Base-by-base conservation (phyloP, 2,329 filamentous ascomycete species). In the Pseudocercospora vitis region DNA sequence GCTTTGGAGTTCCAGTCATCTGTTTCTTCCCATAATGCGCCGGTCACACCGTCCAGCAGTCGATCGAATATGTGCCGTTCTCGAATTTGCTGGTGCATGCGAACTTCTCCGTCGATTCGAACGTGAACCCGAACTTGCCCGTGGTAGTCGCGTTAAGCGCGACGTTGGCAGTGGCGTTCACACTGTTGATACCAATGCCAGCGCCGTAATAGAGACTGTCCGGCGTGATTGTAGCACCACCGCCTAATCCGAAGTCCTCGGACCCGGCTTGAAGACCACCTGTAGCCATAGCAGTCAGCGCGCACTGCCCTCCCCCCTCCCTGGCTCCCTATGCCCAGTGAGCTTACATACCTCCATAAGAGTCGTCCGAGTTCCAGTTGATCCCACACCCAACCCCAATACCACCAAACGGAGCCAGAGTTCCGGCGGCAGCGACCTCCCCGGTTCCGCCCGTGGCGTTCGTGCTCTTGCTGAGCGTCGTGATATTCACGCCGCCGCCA, bases 211-310 rank as follows among this genome's bases (percentile, higher is more conserved):
- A 35, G 48, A 58, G 47, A 6, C 39, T 45, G 7, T 45, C 46
- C 3, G 56, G 49, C 16, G 40, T 52, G 32, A 58, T 55, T 9
- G 26, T 55, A 23, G 48, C 55, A 6, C 56, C 56, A 12, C 56
- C 52, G 16, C 56, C 56, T 12, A 58, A 50, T 9, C 56, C 56
- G 33, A 55, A 55, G 33, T 33, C 46, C 14, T 48, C 29, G 16
- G 52, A 52, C 12, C 56, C 56, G 18, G 49, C 56, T 45, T 53
- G 46, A 3, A 58, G 19, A 18, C 56, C 56, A 48, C 56, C 56
- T 58, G 19, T 9, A 39, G 7, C 2, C 14, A 11, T 4, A 23
- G n/a, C n/a, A n/a, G n/a, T 39, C 11, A 39, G 35, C 18, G 19
- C n/a, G n/a, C n/a, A n/a, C n/a, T n/a, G n/a, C n/a, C n/a, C n/a